Base-by-base conservation (phyloP, 768 basidiomycete species). In the Mycena filopes region DNA sequence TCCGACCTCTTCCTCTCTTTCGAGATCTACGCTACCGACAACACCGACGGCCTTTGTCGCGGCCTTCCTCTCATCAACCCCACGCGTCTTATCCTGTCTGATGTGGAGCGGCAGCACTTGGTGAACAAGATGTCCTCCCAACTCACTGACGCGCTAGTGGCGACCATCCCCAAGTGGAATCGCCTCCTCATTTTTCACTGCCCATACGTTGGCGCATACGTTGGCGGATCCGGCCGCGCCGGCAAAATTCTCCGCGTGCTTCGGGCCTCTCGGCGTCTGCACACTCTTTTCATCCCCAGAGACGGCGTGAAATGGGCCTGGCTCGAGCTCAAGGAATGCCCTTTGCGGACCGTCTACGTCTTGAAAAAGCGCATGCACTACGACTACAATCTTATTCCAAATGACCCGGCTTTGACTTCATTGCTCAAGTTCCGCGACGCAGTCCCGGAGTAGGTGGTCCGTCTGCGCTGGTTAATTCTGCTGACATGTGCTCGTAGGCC, bases 11-110 rank as follows among this genome's bases (percentile, higher is more conserved):
- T 57, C 16, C 2, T 65, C 48, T 65, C 57, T 16, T n/a, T 60
- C 6, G 18, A 42, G 3, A 55, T 65, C 26, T 55, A n/a, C 1
- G 26, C 53, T 15, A 25, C 58, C 15, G 64, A 60, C n/a, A 65
- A 43, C 40, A 60, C 64, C 51, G n/a, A 1, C 18, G 56, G 63
- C 4, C 21, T 65, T 2, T 65, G 64, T 46, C 54, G 43, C 5
- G 64, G 64, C n/a, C 64, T 65, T 12, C 7, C n/a, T 26, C 21
- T 59, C 0, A 55, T 65, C 10, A 65, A 60, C 23, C 64, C 64
- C 13, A 48, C 51, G 3, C 58, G 58, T 20, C 36, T 65, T 11
- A 60, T 65, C 18, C 18, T 65, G 28, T 26, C 41, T 1, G 57
- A 60, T 15, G 11, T 18, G 1, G 29, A 26, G 3, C 12, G 13